Evolutionary conservation across 306 rosid species (phyloP).

Genomic region (Cucurbita argyrosperma): DNA sequence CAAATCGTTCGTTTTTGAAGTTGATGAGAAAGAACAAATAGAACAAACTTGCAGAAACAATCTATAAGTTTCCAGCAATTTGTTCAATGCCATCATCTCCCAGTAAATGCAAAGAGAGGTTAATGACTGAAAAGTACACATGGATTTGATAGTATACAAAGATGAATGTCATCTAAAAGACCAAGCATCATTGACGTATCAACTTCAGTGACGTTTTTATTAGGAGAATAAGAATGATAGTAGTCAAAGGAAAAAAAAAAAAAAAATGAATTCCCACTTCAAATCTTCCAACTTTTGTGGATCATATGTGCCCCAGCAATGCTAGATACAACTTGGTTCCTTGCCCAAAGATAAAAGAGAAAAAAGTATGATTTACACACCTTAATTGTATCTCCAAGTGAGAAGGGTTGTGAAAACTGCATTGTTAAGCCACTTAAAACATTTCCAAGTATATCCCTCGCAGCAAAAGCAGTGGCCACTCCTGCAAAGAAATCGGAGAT

Average conservation of each 20-base stretch:
- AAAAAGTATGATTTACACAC: conserved; percentile 13
- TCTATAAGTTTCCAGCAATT: not conserved
- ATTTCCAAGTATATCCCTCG: conserved; percentile 76
- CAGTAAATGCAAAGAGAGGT: not conserved
- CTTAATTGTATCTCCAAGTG: conserved; percentile 91
- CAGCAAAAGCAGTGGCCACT: conserved; percentile 90
- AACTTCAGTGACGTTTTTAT: not conserved
- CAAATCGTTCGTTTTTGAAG: not conserved
- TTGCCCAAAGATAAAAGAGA: not conserved
- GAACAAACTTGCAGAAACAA: not conserved
- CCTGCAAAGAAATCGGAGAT: conserved; percentile 28
- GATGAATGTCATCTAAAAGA: not conserved
- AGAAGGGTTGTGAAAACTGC: conserved; percentile 87
- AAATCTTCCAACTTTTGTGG: not conserved
- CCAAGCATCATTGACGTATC: not conserved
- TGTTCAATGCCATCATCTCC: not conserved
- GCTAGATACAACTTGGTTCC: not conserved
- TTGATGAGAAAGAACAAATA: not conserved
- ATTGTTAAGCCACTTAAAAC: conserved; percentile 69
- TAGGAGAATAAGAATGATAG: too few relatives aligned
- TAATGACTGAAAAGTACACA: not conserved
- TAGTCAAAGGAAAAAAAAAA: not conserved
- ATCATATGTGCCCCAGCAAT: not conserved
- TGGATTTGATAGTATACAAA: not conserved
- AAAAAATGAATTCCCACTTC: not conserved